These are phyloP conservation scores for Trichosporon asahii DNA, from an alignment of 1,284 basidiomycete species.

Conservation along the genomic window DNA sequence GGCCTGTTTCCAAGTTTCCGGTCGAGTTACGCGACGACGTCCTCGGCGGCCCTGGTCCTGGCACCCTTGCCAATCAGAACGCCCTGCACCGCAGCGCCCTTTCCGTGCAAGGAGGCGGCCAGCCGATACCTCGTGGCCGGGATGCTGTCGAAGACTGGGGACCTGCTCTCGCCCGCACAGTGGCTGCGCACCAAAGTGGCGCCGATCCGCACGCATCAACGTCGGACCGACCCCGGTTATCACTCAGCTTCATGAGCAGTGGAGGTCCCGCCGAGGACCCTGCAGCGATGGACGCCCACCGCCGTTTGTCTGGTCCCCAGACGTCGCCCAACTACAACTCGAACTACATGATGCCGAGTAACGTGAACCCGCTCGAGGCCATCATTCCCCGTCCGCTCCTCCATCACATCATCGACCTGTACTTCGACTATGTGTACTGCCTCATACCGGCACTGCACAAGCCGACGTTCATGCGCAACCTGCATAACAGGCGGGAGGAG, in stretches of 20 bases:
- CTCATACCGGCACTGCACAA: conserved; percentile 60
- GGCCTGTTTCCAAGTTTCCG: background rate
- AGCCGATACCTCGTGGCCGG: conserved; percentile 5
- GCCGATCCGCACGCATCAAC: background rate
- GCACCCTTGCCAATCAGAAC: conserved; percentile 26
- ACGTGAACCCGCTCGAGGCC: conserved; percentile 41
- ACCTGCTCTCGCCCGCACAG: conserved; percentile 12
- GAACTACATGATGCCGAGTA: background rate
- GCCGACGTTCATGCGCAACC: conserved; percentile 78
- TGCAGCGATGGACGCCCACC: background rate
- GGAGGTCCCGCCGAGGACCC: background rate
- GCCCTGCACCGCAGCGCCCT: conserved; percentile 20
- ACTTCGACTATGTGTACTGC: conserved; percentile 84
- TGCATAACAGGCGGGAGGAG: conserved; percentile 70
- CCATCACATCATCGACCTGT: conserved; percentile 65
- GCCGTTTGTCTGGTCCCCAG: background rate
- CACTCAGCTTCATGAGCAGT: conserved; percentile 9
- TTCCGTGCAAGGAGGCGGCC: conserved; percentile 12
- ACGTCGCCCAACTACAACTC: conserved; percentile 3
- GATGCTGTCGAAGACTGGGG: conserved; percentile 22
- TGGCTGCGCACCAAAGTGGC: conserved; percentile 13
- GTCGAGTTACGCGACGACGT: background rate
- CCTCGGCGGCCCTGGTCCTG: conserved; percentile 23
- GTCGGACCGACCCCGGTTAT: background rate
- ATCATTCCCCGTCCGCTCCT: conserved; percentile 41